A percentile compares a stretch with the other conserved stretches of the same genome.
phyloP scores from a whole-genome alignment of 1,284 basidiomycete genomes.

The Inonotus obliquus region DNA sequence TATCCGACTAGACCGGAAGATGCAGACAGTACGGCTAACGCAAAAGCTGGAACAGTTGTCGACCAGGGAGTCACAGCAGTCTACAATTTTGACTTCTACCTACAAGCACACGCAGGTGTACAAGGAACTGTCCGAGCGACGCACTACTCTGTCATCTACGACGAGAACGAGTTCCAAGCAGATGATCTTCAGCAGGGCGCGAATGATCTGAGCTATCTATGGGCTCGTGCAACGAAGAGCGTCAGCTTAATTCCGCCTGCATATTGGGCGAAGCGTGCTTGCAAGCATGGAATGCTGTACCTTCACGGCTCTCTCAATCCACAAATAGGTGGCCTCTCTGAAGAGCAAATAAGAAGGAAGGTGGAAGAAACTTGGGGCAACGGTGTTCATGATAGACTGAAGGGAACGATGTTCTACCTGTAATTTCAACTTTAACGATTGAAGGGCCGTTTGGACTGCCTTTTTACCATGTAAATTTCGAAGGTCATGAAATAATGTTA shows the following conservation, averaged over 20 bases:
- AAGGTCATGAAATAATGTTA: too few species aligned
- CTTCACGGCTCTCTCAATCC: slow-evolving; percentile 25
- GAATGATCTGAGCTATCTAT: slow-evolving; percentile 60
- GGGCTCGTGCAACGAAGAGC: slow-evolving; percentile 71
- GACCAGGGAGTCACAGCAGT: slow-evolving; percentile 70
- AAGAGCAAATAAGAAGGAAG: slow-evolving; percentile 1
- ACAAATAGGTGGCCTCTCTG: slow-evolving; percentile 23
- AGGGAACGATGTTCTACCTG: slow-evolving; percentile 18
- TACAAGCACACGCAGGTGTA: slow-evolving; percentile 68
- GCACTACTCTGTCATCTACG: slow-evolving; percentile 71
- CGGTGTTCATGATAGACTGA: slow-evolving; percentile 12
- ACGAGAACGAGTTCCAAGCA: slow-evolving; percentile 58
- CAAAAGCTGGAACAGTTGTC: slow-evolving; percentile 67
- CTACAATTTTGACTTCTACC: slow-evolving; percentile 73
- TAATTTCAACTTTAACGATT: neutral
- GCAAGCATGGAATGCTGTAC: slow-evolving; percentile 27
- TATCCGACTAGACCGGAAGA: slow-evolving; percentile 45
- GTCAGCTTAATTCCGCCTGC: slow-evolving; percentile 73
- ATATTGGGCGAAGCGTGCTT: slow-evolving; percentile 41
- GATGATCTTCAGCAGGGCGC: slow-evolving; percentile 68
- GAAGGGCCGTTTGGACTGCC: neutral
- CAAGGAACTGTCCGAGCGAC: slow-evolving; percentile 65
- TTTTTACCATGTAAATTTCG: neutral
- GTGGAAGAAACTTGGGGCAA: slow-evolving; percentile 13
- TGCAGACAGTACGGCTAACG: slow-evolving; percentile 63